Evolutionary conservation across 306 rosid genomes (phyloP), one percentile per base, ranked within the genome.

Genomic region (Dryas octopetala): DNA sequence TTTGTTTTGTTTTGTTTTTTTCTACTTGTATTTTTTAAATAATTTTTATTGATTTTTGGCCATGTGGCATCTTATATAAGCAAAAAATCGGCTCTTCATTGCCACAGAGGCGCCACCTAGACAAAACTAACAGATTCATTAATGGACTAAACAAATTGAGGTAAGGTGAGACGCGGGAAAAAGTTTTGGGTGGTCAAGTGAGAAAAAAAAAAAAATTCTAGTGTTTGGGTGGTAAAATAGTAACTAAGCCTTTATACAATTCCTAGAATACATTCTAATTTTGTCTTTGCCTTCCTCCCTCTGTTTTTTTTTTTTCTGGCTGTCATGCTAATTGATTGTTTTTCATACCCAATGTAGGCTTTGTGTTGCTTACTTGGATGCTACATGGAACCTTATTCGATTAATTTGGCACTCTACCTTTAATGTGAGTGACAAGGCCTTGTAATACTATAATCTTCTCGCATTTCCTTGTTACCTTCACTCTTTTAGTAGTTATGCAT

Each of bases 381-480:
- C 85, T 40, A 73, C 89, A 9, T 84, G 89, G 91, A 90, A 89
- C 61, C 96, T 95, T 73, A 77, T 87, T 82, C 87, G 79, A 58
- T 83, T 78, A 76, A 76, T 91, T 47, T 90, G 87, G 81, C 79
- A 70, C 45, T 80, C 93, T 59, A 65, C 78, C 76, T 91, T 88
- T 67, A 85, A 74, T 54, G 98, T 91, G 80, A 91, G 93, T 87
- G 74, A 80, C 74, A 48, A 69, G 67, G 26, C 66, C 49, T 50
- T 62, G 14, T 23, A 16, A 32, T 7, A 68, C 10, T 1, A 48
- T 10, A 4, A 19, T 32, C 50, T 53, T 45, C n/a, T 66, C 65
- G 14, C 46, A 64, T n/a, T 55, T 62, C 38, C 16, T 1, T n/a
- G 5, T 51, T 63, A 41, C 23, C 54, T 50, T 71, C 66, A 44